Percentiles rank a stretch among this genome's conserved stretches.
Conservation (phyloP, 2,329 filamentous ascomycete species). For the Colletotrichum gloeosporioides region DNA sequence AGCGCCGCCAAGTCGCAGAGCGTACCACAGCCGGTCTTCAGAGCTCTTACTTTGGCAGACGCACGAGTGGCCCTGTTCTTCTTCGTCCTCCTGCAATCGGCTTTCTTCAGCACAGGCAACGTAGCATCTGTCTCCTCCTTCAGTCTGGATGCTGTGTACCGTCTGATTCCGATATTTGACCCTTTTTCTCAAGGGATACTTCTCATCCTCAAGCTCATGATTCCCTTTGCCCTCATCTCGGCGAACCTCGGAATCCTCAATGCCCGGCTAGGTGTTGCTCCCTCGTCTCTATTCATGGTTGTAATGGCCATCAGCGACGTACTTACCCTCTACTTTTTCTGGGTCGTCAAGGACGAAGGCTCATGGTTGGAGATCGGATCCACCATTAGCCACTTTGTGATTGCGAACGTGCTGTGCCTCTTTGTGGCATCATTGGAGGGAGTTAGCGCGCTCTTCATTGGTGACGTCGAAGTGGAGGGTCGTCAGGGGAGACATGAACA, state of each 20-base stretch:
- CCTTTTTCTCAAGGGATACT: conserved; percentile 91
- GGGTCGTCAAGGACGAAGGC: conserved; percentile 94
- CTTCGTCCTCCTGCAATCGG: conserved; percentile 91
- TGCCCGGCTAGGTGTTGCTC: conserved; percentile 80
- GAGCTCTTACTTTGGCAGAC: conserved; percentile 81
- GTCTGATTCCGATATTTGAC: conserved; percentile 90
- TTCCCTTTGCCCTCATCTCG: conserved; percentile 91
- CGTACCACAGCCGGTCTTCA: conserved; percentile 41
- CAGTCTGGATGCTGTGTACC: conserved; percentile 86
- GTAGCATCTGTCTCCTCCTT: conserved; percentile 94
- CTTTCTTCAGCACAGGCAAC: conserved; percentile 97
- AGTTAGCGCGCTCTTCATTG: conserved; percentile 82
- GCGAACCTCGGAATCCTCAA: conserved; percentile 96
- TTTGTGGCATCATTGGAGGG: conserved; percentile 91
- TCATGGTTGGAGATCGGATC: conserved; percentile 98
- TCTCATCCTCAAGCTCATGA: conserved; percentile 86
- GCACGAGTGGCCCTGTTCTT: conserved; percentile 92
- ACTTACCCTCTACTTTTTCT: conserved; percentile 95
- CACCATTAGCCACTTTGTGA: conserved; percentile 94
- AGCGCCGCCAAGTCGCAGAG: neutral
- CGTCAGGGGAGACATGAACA: neutral
- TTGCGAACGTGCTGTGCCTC: conserved; percentile 86
- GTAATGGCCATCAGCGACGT: conserved; percentile 93
- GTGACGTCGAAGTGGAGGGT: conserved; percentile 72
- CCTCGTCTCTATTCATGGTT: conserved; percentile 90